Base-by-base conservation (phyloP, 2,329 filamentous ascomycete genomes). In the Pezicula carpinea region DNA sequence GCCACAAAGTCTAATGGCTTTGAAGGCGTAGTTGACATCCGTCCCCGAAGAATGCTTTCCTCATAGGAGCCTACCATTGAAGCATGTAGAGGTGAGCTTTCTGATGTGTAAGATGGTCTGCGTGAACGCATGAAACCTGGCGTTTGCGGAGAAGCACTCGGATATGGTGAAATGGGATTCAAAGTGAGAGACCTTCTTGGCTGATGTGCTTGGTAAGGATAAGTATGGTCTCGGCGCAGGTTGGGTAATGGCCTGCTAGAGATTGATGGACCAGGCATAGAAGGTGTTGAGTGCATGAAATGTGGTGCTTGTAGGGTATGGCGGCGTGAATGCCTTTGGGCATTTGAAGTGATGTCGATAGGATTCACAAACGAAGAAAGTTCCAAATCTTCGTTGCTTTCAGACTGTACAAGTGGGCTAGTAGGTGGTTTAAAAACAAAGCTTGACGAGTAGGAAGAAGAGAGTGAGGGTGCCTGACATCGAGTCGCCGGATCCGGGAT, bases 61-160 rank as follows among this genome's bases (percentile, higher is more conserved):
- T 99, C 93, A 58, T 96, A 99, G 2, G 92, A 96, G 2, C 93
- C 93, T 2, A 97, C 92, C 87, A 99, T 95, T 3, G 91, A 91
- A 7, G 92, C 91, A 66, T 95, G 87, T 22, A 93, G 71, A 4
- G 89, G 85, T 3, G 89, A 89, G 3, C 75, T 70, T 39, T 96
- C 91, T 0, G 85, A 82, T 14, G 80, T 77, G 39, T 88, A 72
- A 0, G 91, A 96, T 0, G 85, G 83, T 7, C 79, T 72, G 36
- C 89, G 76, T 3, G 80, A 72, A 3, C 76, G 73, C 7, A 77
- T 59, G 38, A 75, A 66, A 1, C 69, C 67, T 1, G 77, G 73
- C 5, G 74, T 74, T 43, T 78, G 74, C 14, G 79, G 72, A 18
- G 73, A 72, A 3, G 66, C 50, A 32, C 64, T 47, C 51, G 58